Conservation (phyloP, 2,329 filamentous ascomycete genomes). For the Hirsutella rhossiliensis region DNA sequence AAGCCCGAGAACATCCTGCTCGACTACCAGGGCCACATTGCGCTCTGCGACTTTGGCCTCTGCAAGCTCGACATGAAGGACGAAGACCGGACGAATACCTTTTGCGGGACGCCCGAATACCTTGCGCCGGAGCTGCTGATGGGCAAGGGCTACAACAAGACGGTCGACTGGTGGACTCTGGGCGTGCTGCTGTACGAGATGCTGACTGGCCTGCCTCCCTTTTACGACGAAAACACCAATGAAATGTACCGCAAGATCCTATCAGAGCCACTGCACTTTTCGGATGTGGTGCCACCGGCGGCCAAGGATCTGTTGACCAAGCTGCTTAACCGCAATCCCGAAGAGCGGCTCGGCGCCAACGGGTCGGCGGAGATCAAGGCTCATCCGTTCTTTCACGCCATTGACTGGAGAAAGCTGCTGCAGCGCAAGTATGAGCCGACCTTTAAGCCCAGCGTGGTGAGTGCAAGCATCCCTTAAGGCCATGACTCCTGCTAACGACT, state of each 20-base stretch:
- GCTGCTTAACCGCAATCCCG: conserved; percentile 83
- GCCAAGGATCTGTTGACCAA: conserved; percentile 86
- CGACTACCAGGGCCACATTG: conserved; percentile 96
- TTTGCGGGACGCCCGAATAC: conserved; percentile 96
- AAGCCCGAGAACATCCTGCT: conserved; percentile 89
- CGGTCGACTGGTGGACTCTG: conserved; percentile 98
- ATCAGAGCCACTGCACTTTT: conserved; percentile 90
- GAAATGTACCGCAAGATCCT: conserved; percentile 99
- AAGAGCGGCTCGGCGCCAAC: conserved; percentile 79
- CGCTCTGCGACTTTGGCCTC: conserved; percentile 92
- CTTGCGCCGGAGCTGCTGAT: conserved; percentile 87
- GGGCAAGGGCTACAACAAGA: conserved; percentile 94
- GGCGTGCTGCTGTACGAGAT: conserved; percentile 97
- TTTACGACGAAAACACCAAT: conserved; percentile 98
- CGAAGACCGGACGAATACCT: conserved; percentile 94
- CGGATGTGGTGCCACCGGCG: conserved; percentile 84
- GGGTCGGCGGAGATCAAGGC: conserved; percentile 97
- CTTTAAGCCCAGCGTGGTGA: conserved; percentile 92
- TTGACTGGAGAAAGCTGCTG: conserved; percentile 95
- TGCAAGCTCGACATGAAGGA: conserved; percentile 99
- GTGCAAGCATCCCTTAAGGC: conserved; percentile 26
- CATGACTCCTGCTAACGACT: neutral
- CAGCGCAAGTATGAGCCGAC: conserved; percentile 97
- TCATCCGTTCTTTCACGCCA: conserved; percentile 97
- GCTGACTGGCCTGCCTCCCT: conserved; percentile 91